Base-by-base conservation (phyloP, 2,329 filamentous ascomycete genomes). In the Juglanconis sp. region DNA sequence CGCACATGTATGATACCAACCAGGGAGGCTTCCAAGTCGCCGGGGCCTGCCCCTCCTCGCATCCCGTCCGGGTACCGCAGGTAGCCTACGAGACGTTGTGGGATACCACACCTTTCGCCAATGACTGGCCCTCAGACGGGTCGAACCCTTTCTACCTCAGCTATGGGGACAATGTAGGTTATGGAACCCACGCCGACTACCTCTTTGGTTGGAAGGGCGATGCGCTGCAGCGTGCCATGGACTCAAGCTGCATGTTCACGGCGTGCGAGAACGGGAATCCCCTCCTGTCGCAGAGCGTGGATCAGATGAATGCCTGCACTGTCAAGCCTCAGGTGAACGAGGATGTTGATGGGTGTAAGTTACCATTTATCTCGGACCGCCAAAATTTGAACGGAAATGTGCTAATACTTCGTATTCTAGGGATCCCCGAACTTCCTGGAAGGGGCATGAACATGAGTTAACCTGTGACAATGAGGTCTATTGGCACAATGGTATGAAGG, bases 61-160 rank as follows among this genome's bases (percentile, higher is more conserved):
- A 72, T 62, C 70, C 71, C 13, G 65, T 73, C 10, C 67, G 68
- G 35, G 67, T 72, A 53, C 67, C 70, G 7, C 70, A 73, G 66
- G 56, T 59, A 5, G 77, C 77, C 59, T 77, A 74, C 65, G 77
- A 80, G 67, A 75, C 78, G 3, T 75, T 79, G 63, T 79, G 76
- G 70, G 76, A 79, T 64, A 79, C 74, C 7, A 65, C 65, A 2
- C 65, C 65, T 54, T 76, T 76, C 67, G 72, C 71, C 68, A 62
- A 72, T 70, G 63, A 75, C 67, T 70, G 75, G 71, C 70, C 71
- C 63, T 67, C 71, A 54, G 71, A 73, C 69, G 69, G 69, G 17
- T 62, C 63, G 15, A 66, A 71, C 57, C 70, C 69, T 4, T 71
- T 71, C 55, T 67, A 71, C 40, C 64, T 69, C 35, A 68, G 63